Base-by-base conservation (phyloP, 2,329 filamentous ascomycete genomes). In the Xylaria polymorpha region DNA sequence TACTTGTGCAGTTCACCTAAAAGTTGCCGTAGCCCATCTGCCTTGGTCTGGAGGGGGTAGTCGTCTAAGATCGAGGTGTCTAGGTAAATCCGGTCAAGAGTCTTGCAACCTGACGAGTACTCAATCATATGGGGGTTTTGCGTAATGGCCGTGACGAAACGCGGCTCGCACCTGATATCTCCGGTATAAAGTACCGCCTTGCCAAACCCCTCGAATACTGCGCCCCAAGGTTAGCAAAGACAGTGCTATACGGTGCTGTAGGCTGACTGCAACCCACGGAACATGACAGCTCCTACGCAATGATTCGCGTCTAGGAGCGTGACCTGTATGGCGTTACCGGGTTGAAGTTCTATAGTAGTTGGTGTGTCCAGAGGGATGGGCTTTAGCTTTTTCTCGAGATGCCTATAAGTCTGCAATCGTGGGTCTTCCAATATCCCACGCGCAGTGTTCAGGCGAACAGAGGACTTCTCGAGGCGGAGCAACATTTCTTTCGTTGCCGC, bases 251-350 rank as follows among this genome's bases (percentile, higher is more conserved):
- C 59, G 15, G 7, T 32, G 1, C 5, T 7, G 5, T 37, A 20
- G 3, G 15, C 1, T 0, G 10, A 4, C 20, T 1, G 0, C 29
- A 1, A 79, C 86, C 72, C 77, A 89, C 87, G 83, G 77, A 98
- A 98, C 94, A 97, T 97, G 20, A 96, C 93, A 20, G 94, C 90
- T 0, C 95, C 94, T 0, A 91, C 87, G 75, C 95, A 98, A 77
- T 98, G 95, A 74, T 98, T 98, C 1, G 95, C 94, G 81, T 97
- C 92, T 61, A 98, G 88, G 0, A 98, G 84, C 0, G 94, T 98
- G 20, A 97, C 93, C 56, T 90, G 89, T 29, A 98, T 89, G n/a
- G 81, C 82, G 56, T 87, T 86, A 1, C 88, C 87, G 0, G 91
- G 92, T 1, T 84, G 85, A 2, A 98, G 84, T 75, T 97, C 93